Evolutionary conservation across 148 eudicot species (phyloP).

Genomic region (Spergularia marina): DNA sequence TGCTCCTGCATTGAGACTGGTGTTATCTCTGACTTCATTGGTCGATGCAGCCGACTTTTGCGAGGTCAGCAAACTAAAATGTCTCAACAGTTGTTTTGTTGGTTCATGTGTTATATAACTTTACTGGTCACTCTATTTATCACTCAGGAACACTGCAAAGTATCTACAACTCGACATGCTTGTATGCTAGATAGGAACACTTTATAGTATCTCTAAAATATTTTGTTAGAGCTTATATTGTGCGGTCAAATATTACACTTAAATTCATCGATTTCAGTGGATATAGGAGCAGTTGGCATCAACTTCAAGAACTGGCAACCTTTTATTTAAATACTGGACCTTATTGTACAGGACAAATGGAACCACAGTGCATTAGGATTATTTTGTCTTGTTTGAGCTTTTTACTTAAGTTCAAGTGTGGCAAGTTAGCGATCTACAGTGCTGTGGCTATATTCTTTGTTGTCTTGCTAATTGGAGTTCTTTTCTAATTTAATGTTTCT

Average conservation of each 20-base stretch:
- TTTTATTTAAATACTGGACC: background rate
- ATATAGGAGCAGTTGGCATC: background rate
- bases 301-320: background rate
- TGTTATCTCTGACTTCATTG: conserved; percentile 80
- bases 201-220: background rate
- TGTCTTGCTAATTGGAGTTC: background rate
- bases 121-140: background rate
- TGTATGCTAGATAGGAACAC: background rate
- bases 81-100: background rate
- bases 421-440: background rate
- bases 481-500: background rate
- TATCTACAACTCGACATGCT: background rate
- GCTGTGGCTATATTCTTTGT: background rate
- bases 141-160: background rate
- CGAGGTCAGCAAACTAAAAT: conserved; percentile 52
- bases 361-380: background rate
- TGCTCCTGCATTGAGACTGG: conserved; percentile 81
- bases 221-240: background rate
- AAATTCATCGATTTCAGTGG: background rate
- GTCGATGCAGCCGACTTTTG: conserved; percentile 78
- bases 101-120: conserved; percentile 1
- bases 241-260: background rate
- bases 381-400: background rate
- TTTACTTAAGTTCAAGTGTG: background rate
- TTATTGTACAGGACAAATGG: background rate